Evolutionary conservation across 345 rosid species (phyloP), one percentile per base, ranked within the genome.

Genomic region (Sapria himalayana): DNA sequence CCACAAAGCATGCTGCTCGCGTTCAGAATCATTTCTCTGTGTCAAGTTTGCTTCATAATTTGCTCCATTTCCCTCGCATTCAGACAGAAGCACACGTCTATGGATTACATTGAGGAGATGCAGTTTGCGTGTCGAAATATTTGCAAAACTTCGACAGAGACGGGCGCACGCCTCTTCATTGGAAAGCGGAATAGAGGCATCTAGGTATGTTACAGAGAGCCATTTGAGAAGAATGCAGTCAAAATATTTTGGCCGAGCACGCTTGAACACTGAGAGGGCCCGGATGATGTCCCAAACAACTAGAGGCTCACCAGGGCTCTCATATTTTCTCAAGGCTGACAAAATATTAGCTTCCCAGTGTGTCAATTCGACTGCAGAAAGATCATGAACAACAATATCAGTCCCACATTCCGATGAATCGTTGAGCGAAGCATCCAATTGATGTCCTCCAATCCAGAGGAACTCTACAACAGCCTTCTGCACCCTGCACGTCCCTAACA

Each of bases 401-500:
- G 56, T 41, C 22, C 58, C 37, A 7, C 46, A 62, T 43, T 65
- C 58, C 1, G 47, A 32, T 22, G 51, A 52, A 57, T 53, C 51
- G 7, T 59, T 52, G 1, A 60, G 54, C 16, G 51, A 55, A 52
- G 43, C 33, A 25, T 70, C 62, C 39, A 50, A 38, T 31, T 58
- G 42, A 50, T 76, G 98, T 42, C 85, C 93, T 54, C 91, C 98
- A 44, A 74, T 82, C 95, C 94, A 82, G 55, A 76, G 57, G 52
- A 78, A 74, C 46, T 79, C 95, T 42, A 82, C 72, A 21, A 74
- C 76, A 58, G 95, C 91, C 71, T 74, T 89, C 58, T 68, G 81
- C 41, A 73, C 63, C 70, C 93, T 89, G 66, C 42, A 61, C 24
- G 36, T 50, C 29, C n/a, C 25, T 21, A 32, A 25, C 44, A 31